Evolutionary conservation across 805 yeast genomes (phyloP), one percentile per base, ranked within the genome.

Genomic region (Candida schatavii): DNA sequence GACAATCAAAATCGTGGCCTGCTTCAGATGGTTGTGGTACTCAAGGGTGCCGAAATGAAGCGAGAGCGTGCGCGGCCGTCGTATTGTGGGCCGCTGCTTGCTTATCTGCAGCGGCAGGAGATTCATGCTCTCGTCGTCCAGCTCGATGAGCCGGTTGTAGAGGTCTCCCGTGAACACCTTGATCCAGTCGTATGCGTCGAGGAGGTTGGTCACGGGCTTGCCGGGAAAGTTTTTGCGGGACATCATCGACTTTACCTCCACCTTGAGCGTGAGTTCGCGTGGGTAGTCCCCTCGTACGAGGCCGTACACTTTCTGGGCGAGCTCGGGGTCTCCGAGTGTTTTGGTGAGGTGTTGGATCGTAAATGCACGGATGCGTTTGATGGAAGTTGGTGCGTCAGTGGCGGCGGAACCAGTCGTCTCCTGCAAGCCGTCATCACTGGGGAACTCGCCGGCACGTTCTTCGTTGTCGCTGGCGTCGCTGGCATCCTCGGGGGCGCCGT

Each of bases 111-210:
- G 56, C 43, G 54, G 32, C 18, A 58, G 56, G 11, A 56, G 46
- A 35, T 66, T 59, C 44, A 66, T 38, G 47, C 59, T 63, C 50
- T 88, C 95, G 47, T 86, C 90, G 45, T 81, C 86, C 17, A 84
- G 54, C 51, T 91, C 98, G 22, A 75, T 68, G 4, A 90, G 59
- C 41, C 99, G 60, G 38, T 81, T 80, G 22, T 76, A 64, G 23
- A 91, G 61, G 52, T 91, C 99, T 0, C 89, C 90, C 2, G 85
- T 74, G 65, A 83, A 90, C 0, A 91, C 95, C 29, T 73, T 78
- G 5, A 91, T 64, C 99, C 99, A 91, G 17, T 79, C 81, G 3
- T 68, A 48, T 18, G 86, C 77, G 50, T 87, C 96, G 2, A 65
- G 66, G 5, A 72, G 46, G 2, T 71, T 69, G 3, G 60, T 61